Base-by-base conservation (phyloP, 2,329 filamentous ascomycete species). In the Cytospora paraplurivora region DNA sequence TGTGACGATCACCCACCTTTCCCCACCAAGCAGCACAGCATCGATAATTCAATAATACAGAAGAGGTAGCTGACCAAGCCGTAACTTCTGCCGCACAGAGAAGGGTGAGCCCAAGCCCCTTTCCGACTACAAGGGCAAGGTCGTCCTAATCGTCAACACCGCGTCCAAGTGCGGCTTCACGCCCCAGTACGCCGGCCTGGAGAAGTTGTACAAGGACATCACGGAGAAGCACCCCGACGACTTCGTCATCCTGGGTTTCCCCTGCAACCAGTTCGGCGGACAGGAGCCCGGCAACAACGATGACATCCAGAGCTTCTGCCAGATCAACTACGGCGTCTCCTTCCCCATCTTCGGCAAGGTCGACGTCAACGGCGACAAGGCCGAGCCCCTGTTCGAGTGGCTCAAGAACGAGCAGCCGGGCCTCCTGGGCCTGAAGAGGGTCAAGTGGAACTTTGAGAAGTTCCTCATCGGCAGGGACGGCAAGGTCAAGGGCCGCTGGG, bases 371-470 rank as follows among this genome's bases (percentile, higher is more conserved):
- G 95, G 95, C 72, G 86, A 90, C 71, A 82, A 87, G 35, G 90
- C 93, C 55, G 86, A 87, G 71, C 93, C 93, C 1, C 78, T 97
- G 44, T 98, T 84, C 76, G 84, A 90, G 74, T 99, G 85, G 85
- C 77, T 90, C 73, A 90, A 89, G 82, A 76, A 78, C 51, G 79
- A 88, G 78, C 89, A 92, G 82, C 85, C 94, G 0, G 93, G 95
- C 27, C 73, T 97, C 62, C 79, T 98, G 79, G 95, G 95, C 21
- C 76, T 98, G 73, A 94, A 96, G 88, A 79, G 88, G 67, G 83
- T 99, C 72, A 97, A 98, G 89, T 99, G 95, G 95, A 99, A 99
- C 81, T 99, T 98, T 81, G 95, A 99, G 79, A 99, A 99, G 86
- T 99, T 97, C 79, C 80, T 99, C 68, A 82, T 99, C 68, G 90